Percentiles rank a stretch among this genome's conserved stretches.
These are phyloP conservation scores for Microsporum ferrugineum DNA, from an alignment of 2,329 filamentous ascomycete genomes.

Conservation along the genomic window DNA sequence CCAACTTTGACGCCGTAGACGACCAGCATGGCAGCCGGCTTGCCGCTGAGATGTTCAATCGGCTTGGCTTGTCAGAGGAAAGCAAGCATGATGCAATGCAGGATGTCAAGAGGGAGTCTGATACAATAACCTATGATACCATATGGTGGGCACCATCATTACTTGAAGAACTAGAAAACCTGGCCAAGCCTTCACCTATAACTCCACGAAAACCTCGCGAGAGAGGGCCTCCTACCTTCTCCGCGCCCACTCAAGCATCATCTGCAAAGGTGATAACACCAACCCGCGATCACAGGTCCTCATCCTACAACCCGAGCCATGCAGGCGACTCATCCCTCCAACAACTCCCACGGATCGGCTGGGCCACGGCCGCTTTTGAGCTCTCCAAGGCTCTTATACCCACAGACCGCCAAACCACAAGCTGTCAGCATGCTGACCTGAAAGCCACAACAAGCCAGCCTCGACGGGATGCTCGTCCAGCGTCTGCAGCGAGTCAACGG, in stretches of 20 bases:
- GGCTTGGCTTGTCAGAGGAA: conserved; percentile 19
- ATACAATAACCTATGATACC: conserved; percentile 45
- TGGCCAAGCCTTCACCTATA: conserved; percentile 42
- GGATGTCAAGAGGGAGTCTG: conserved; percentile 14
- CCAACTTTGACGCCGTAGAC: conserved; percentile 18
- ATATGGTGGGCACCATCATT: conserved; percentile 59
- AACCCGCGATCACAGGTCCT: conserved; percentile 42
- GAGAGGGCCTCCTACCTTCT: conserved; percentile 58
- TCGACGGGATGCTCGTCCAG: conserved; percentile 52
- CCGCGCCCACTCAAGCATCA: conserved; percentile 77
- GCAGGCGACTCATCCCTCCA: conserved; percentile 42
- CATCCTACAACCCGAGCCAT: conserved; percentile 22
- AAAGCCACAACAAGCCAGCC: conserved; percentile 55
- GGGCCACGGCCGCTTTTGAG: conserved; percentile 74
- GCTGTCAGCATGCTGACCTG: conserved; percentile 67
- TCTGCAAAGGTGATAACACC: conserved; percentile 65
- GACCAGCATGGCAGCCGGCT: conserved; percentile 34
- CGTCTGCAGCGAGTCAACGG: conserved; percentile 32
- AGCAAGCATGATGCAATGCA: conserved; percentile 9
- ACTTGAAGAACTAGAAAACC: conserved; percentile 58
- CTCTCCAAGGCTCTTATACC: conserved; percentile 75
- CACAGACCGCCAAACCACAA: conserved; percentile 58
- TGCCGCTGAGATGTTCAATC: conserved; percentile 48
- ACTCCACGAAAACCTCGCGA: conserved; percentile 45
- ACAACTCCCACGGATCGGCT: conserved; percentile 70